Evolutionary conservation across 345 rosid genomes (phyloP), one percentile per base, ranked within the genome.

Genomic region (Diplotaxis tenuifolia): DNA sequence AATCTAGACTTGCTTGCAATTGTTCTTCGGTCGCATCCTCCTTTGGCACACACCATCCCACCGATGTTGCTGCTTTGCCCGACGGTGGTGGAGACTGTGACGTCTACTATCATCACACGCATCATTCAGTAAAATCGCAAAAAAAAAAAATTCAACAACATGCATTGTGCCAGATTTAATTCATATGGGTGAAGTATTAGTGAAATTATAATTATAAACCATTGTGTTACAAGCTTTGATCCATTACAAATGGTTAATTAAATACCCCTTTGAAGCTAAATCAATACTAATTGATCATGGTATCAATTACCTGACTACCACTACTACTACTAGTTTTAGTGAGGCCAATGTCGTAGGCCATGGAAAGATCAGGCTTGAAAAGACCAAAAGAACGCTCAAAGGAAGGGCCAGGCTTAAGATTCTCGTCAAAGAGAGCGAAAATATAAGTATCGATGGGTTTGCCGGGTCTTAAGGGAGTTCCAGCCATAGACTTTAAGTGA

Each of bases 391-490:
- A 81, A 16, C 93, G 82, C 63, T 93, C 98, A 4, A 87, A 88
- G 2, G 82, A 50, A 34, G 94, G 90, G 0, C 96, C 97, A 3
- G 90, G 76, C 71, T 89, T 93, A 86, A 86, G 72, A 77, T 93
- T 76, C 74, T 93, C 98, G 5, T 93, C 92, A 22, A 86, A 93
- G 55, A 93, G 87, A 0, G 97, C 98, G 21, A 91, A 93, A 60
- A 93, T 81, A 75, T 91, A 91, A 2, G 98, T 91, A 52, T 91
- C 92, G 11, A 93, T 84, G 61, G 98, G 81, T 75, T 89, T 91
- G 16, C 91, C 90, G 2, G 96, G 97, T 94, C 86, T 91, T 78
- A 91, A 71, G 1, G 96, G 97, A 19, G 96, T 91, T 23, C 98
- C 98, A 31, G 70, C 92, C 86, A 81, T 77, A 11, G 97, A 89